Evolutionary conservation across 495 filamentous ascomycete species (phyloP).

Genomic region (Parathielavia hyrcaniae): DNA sequence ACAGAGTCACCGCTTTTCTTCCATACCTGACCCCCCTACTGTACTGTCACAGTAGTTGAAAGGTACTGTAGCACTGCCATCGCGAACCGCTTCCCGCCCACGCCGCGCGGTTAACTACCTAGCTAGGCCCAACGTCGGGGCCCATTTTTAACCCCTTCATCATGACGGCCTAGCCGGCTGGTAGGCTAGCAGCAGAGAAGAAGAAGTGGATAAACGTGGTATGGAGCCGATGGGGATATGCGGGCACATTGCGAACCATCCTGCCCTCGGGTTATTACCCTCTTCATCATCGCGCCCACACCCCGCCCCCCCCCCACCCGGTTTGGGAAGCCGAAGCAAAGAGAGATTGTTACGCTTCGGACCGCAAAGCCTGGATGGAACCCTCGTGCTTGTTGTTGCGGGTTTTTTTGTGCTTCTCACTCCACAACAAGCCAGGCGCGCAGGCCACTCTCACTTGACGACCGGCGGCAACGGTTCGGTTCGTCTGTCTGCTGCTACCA

Average conservation of each 20-base stretch:
- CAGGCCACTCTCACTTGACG: too few species aligned
- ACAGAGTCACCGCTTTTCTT: not conserved
- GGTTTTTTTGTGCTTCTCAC: too few species aligned
- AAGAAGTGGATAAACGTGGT: not conserved
- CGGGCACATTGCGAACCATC: not conserved
- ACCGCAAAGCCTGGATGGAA: constrained; percentile 29
- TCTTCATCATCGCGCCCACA: too few species aligned
- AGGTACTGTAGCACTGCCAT: not conserved
- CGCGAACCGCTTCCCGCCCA: constrained; percentile 5
- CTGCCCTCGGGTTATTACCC: too few species aligned
- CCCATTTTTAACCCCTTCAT: not conserved
- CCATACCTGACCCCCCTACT: not conserved
- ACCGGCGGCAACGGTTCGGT: constrained; percentile 2
- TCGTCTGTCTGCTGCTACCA: not conserved
- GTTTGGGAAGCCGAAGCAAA: not conserved
- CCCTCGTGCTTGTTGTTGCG: constrained; percentile 10
- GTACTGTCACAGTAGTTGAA: too few species aligned
- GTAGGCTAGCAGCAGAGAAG: not conserved
- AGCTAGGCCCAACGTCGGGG: not conserved
- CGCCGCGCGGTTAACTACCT: not conserved
- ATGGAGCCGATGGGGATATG: not conserved
- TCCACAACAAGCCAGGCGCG: too few species aligned
- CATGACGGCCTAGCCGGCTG: not conserved
- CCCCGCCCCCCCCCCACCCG: not conserved
- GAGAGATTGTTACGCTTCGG: constrained; percentile 20